These are phyloP conservation scores for Panaeolus papilionaceus DNA, from an alignment of 768 basidiomycete species.

Conservation along the genomic window DNA sequence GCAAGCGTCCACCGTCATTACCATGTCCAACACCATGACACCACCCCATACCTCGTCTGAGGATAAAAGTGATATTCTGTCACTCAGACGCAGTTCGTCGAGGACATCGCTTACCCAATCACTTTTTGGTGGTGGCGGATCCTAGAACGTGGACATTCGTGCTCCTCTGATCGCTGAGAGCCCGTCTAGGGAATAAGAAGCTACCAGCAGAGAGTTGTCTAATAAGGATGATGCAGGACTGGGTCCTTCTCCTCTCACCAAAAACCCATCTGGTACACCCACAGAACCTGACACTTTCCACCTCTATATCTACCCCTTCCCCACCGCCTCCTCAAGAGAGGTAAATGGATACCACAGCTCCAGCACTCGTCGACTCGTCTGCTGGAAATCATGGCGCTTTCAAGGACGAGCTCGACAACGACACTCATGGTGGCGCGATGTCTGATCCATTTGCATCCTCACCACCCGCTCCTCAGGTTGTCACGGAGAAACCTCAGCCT, in stretches of 20 bases:
- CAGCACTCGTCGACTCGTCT: slow-evolving; percentile 45
- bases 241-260: slow-evolving; percentile 51
- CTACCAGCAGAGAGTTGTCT: slow-evolving; percentile 29
- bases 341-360: slow-evolving; percentile 43
- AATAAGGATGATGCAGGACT: slow-evolving; percentile 16
- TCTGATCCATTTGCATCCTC: slow-evolving; percentile 35
- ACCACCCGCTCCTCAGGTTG: slow-evolving; percentile 10
- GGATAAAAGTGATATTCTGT: too few species aligned
- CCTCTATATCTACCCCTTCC: neutral
- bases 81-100: too few species aligned
- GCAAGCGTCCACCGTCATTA: too few species aligned
- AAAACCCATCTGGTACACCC: slow-evolving; percentile 29
- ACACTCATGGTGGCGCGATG: slow-evolving; percentile 39
- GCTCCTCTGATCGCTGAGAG: slow-evolving; percentile 73
- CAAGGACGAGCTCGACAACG: slow-evolving; percentile 54
- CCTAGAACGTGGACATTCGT: too few species aligned
- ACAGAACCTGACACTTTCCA: slow-evolving; percentile 15
- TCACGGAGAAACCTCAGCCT: slow-evolving; percentile 6
- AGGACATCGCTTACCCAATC: too few species aligned
- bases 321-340: slow-evolving; percentile 21
- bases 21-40: too few species aligned
- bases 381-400: slow-evolving; percentile 55
- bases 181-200: slow-evolving; percentile 59
- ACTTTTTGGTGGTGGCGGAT: too few species aligned
- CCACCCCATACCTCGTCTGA: too few species aligned